These are phyloP conservation scores for Kwoniella europaea DNA, from an alignment of 768 basidiomycete species.

Conservation along the genomic window DNA sequence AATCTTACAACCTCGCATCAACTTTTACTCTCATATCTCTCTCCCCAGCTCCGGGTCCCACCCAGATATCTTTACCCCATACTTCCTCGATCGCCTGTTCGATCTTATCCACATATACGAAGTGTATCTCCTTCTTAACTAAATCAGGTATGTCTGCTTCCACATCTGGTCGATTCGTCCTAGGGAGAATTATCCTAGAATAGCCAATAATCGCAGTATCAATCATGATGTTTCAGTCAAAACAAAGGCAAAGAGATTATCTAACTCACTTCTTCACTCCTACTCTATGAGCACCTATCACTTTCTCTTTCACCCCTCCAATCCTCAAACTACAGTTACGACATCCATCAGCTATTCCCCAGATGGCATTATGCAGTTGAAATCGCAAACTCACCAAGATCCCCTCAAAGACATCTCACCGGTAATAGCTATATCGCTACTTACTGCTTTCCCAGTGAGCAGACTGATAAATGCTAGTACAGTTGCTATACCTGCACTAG, in stretches of 20 bases:
- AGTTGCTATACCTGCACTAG: slow-evolving; percentile 88
- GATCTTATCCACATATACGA: slow-evolving; percentile 79
- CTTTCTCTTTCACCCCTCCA: slow-evolving; percentile 85
- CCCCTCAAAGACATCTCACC: slow-evolving; percentile 77
- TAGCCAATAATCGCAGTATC: not conserved
- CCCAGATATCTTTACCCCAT: slow-evolving; percentile 46
- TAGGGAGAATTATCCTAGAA: slow-evolving; percentile 77
- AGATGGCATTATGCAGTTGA: not conserved
- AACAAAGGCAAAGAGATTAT: not conserved
- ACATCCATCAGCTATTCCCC: not conserved
- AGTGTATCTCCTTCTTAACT: slow-evolving; percentile 74
- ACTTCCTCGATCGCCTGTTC: slow-evolving; percentile 78
- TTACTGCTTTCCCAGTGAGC: slow-evolving; percentile 74
- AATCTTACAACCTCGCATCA: slow-evolving; percentile 31
- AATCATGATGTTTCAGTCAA: not conserved
- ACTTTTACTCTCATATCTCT: slow-evolving; percentile 11
- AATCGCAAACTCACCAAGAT: slow-evolving; percentile 35
- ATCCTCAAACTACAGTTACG: slow-evolving; percentile 65
- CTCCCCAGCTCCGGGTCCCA: slow-evolving; percentile 13
- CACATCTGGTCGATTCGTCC: slow-evolving; percentile 83
- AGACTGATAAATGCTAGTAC: slow-evolving; percentile 86
- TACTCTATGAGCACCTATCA: slow-evolving; percentile 86
- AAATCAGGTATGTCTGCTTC: slow-evolving; percentile 75
- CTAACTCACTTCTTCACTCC: slow-evolving; percentile 64
- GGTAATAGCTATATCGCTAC: slow-evolving; percentile 80